Percentiles rank a stretch among this genome's conserved stretches.
Conservation (phyloP, 2,329 filamentous ascomycete genomes). For the Calonectria montana region DNA sequence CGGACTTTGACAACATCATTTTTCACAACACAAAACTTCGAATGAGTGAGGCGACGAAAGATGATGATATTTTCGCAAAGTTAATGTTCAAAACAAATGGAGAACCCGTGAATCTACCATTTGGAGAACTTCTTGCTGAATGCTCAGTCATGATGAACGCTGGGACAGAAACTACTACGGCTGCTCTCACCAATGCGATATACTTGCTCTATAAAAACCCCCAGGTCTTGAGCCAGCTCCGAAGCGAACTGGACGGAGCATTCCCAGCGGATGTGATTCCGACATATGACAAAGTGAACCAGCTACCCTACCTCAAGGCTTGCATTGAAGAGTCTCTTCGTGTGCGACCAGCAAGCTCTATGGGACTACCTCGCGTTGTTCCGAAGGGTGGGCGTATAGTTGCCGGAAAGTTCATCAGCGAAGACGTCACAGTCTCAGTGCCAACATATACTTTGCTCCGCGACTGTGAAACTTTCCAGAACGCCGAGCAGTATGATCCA, state of each 20-base stretch:
- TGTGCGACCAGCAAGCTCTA: constrained; percentile 15
- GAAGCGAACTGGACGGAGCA: constrained; percentile 6
- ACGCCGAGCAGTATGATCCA: neutral
- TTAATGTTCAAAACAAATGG: neutral
- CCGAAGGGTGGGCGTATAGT: constrained; percentile 6
- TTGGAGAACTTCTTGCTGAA: constrained; percentile 10
- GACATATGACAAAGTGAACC: neutral
- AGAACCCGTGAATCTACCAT: neutral
- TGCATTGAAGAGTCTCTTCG: constrained; percentile 22
- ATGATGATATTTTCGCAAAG: neutral
- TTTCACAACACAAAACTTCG: constrained; percentile 2
- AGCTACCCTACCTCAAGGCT: constrained; percentile 3
- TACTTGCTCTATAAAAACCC: constrained; percentile 13
- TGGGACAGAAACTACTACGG: constrained; percentile 19
- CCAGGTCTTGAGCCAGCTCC: neutral
- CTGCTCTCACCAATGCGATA: constrained; percentile 4
- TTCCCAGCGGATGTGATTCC: neutral
- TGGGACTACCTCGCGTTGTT: constrained; percentile 13
- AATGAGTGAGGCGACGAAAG: neutral
- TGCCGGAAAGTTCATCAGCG: constrained; percentile 11
- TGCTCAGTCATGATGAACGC: constrained; percentile 17
- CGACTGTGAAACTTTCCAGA: neutral
- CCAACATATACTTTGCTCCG: constrained; percentile 16
- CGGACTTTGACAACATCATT: constrained; percentile 18
- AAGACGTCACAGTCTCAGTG: constrained; percentile 17